Base-by-base conservation (phyloP, 805 yeast genomes). In the Huiozyma sinensis region DNA sequence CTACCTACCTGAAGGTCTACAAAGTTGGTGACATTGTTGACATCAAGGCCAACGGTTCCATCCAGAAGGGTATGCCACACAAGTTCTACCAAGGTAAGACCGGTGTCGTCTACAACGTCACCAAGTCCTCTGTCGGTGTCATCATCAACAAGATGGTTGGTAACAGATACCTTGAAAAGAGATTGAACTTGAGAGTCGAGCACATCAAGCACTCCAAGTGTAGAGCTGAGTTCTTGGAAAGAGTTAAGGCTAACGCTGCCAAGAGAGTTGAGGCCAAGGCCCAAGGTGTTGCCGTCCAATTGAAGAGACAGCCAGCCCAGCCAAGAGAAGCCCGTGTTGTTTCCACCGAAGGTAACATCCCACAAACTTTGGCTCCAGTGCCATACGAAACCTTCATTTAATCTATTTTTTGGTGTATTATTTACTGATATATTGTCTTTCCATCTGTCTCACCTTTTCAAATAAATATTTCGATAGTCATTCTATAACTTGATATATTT, bases 61-160 rank as follows among this genome's bases (percentile, higher is more conserved):
- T 89, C 80, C 97, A 92, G 73, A 89, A 90, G 83, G 97, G 97
- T 86, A 87, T 92, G 96, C 98, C 98, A 72, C 95, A 87, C 88
- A 92, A 92, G 80, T 89, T 79, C 84, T 92, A 92, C 96, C 97
- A 92, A 81, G 98, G 98, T 76, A 92, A 89, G 83, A 92, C 98
- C 60, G 98, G 98, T 83, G 86, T 92, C 64, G 81, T 92, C 58
- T 92, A 81, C 95, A 92, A 92, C 82, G 94, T 92, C 61, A 90
- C 98, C 83, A 92, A 86, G 81, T 75, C 95, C 54, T 77, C 98
- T 56, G 97, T 92, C 58, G 98, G 98, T 83, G 92, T 92, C 64
- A 86, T 92, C 67, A 73, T 92, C 71, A 84, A 92, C 94, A 92
- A 92, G 84, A 81, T 89, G 72, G 97, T 92, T 65, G 97, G 97